Evolutionary conservation across 2,329 filamentous ascomycete species (phyloP).

Genomic region (Falciphora oryzae): DNA sequence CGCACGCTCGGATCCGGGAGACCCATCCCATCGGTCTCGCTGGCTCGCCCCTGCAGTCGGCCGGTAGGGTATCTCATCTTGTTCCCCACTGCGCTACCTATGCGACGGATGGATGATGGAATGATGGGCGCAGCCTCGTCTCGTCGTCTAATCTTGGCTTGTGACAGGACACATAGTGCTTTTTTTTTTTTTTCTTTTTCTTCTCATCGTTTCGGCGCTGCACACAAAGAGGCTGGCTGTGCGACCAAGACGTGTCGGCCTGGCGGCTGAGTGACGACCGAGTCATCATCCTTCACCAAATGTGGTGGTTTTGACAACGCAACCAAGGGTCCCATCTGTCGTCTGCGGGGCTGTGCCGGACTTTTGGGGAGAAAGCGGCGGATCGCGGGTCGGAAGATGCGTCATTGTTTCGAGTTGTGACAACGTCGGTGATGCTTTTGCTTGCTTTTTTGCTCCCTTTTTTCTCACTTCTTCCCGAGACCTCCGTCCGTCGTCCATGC

Average conservation of each 20-base stretch:
- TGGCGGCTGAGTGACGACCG: background rate
- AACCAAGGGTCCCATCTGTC: background rate
- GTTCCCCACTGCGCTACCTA: too few relatives aligned
- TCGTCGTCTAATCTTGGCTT: too few relatives aligned
- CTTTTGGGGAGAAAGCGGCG: background rate
- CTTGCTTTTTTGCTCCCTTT: background rate
- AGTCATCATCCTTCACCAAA: background rate
- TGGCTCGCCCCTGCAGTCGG: background rate
- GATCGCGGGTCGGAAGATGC: background rate
- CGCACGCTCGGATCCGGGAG: background rate
- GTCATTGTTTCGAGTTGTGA: background rate
- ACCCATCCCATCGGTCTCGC: background rate
- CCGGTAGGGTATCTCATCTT: too few relatives aligned
- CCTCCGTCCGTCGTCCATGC: too few relatives aligned
- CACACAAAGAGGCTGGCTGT: background rate
- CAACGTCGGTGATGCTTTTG: too few relatives aligned
- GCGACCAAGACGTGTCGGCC: too few relatives aligned
- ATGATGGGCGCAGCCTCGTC: too few relatives aligned
- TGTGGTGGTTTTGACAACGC: background rate
- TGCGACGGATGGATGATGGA: too few relatives aligned
- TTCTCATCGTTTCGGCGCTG: background rate
- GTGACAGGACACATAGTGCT: too few relatives aligned
- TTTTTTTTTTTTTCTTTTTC: too few relatives aligned
- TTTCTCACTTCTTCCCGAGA: background rate
- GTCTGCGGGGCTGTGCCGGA: background rate